These are phyloP conservation scores for Drechslerella stenobrocha DNA, from an alignment of 2,329 filamentous ascomycete species.

Conservation along the genomic window DNA sequence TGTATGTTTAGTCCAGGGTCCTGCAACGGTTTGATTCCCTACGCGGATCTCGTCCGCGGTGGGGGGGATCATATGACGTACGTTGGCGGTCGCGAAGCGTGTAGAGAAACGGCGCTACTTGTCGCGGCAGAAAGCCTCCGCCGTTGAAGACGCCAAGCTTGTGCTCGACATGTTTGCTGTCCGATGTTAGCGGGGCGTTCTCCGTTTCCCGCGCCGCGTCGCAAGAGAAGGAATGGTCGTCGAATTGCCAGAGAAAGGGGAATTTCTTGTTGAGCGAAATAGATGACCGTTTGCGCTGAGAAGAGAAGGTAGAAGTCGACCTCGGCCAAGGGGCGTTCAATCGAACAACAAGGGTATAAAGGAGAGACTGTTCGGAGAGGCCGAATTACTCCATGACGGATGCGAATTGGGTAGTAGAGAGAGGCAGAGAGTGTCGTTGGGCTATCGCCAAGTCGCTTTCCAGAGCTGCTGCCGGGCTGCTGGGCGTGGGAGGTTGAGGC, in stretches of 20 bases:
- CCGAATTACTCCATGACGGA: no score
- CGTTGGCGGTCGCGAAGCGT: constrained; percentile 27
- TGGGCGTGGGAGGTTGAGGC: no score
- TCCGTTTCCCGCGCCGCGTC: neutral
- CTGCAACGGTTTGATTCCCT: no score
- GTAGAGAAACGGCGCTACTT: neutral
- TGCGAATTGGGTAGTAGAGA: no score
- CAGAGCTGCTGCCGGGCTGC: no score
- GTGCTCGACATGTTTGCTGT: constrained; percentile 6
- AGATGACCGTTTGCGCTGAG: neutral
- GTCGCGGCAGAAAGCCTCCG: constrained; percentile 33
- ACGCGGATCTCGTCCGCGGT: no score
- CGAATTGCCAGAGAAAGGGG: neutral
- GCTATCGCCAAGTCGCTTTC: no score
- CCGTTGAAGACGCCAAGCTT: constrained; percentile 23
- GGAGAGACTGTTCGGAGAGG: no score
- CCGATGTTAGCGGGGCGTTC: constrained; percentile 1
- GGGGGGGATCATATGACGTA: no score
- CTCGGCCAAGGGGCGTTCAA: neutral
- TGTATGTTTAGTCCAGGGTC: constrained; percentile 1
- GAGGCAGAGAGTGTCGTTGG: neutral
- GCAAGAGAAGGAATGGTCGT: no score
- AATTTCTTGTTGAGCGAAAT: neutral
- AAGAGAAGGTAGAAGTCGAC: neutral
- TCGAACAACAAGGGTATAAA: constrained; percentile 1